These are phyloP conservation scores for Papiliotrema nemorosa DNA, from an alignment of 1,284 basidiomycete genomes.

Conservation along the genomic window DNA sequence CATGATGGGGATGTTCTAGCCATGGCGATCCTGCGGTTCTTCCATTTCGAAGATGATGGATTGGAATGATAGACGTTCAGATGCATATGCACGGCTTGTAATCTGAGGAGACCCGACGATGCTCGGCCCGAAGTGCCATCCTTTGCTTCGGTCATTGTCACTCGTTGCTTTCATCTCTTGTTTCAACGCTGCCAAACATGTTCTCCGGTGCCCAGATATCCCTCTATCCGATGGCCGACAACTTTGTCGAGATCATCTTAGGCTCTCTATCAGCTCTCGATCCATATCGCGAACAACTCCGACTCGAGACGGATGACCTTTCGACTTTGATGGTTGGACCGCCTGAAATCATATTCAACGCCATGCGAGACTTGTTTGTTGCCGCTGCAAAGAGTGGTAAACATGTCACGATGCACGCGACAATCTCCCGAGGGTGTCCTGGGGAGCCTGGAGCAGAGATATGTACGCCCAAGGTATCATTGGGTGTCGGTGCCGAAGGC, in stretches of 20 bases:
- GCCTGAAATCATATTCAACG: constrained; percentile 9
- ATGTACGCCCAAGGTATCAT: constrained; percentile 2
- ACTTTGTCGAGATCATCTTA: constrained; percentile 13
- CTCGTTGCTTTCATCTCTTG: neutral
- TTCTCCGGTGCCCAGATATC: constrained; percentile 14
- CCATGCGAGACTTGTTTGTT: constrained; percentile 14
- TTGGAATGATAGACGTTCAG: too few species aligned
- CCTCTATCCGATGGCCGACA: constrained; percentile 13
- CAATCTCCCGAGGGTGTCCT: constrained; percentile 14
- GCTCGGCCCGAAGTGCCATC: too few species aligned
- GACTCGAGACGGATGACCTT: constrained; percentile 15
- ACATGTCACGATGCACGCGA: constrained; percentile 13
- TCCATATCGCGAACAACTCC: constrained; percentile 9
- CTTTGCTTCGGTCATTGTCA: too few species aligned
- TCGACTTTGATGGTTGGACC: constrained; percentile 17
- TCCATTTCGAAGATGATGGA: constrained; percentile 16
- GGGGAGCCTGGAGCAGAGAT: constrained; percentile 11
- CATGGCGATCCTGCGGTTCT: constrained; percentile 13
- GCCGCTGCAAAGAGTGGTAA: constrained; percentile 4
- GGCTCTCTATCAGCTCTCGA: constrained; percentile 10
- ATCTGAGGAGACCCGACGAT: too few species aligned
- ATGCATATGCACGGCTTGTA: too few species aligned
- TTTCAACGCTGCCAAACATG: constrained; percentile 10
- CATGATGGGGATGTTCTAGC: constrained; percentile 13
- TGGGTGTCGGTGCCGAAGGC: constrained; percentile 1